A percentile compares a stretch with the other conserved stretches of the same genome.
Evolutionary conservation across 129 eudicot genomes (phyloP).

Genomic region (Apium graveolens): DNA sequence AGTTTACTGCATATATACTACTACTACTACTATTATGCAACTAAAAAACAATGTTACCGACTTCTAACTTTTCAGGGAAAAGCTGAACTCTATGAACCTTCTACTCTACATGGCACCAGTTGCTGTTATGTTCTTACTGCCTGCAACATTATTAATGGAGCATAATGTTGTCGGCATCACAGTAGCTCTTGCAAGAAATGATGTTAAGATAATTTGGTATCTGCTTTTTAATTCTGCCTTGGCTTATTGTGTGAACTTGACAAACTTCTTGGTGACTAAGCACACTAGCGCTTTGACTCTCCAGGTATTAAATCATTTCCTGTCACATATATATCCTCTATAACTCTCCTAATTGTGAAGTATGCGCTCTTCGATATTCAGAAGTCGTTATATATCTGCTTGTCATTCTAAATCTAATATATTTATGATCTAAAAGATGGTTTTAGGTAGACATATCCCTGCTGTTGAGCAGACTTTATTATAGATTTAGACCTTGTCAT

Average conservation of each 20-base stretch:
- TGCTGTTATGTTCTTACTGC: constrained; percentile 11
- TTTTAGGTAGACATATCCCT: background rate
- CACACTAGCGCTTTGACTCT: constrained; percentile 16
- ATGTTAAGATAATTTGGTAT: constrained; percentile 14
- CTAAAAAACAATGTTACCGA: background rate
- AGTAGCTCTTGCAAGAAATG: constrained; percentile 13
- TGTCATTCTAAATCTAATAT: background rate
- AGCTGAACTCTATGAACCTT: constrained; percentile 15
- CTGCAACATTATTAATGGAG: constrained; percentile 13
- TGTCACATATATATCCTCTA: background rate
- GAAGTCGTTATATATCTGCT: background rate
- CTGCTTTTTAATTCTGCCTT: constrained; percentile 15
- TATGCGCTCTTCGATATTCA: background rate
- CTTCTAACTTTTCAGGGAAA: constrained; percentile 6
- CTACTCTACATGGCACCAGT: constrained; percentile 11
- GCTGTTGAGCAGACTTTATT: background rate
- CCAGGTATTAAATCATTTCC: constrained; percentile 2
- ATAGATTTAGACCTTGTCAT: background rate
- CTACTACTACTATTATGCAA: background rate
- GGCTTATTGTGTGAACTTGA: constrained; percentile 13
- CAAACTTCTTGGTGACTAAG: constrained; percentile 12
- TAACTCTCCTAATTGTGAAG: background rate
- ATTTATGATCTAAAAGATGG: background rate
- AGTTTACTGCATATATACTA: background rate
- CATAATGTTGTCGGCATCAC: constrained; percentile 11